Percentiles rank a stretch among this genome's conserved stretches.
These are phyloP conservation scores for Brassica nigra DNA, from an alignment of 345 rosid genomes.

Conservation along the genomic window DNA sequence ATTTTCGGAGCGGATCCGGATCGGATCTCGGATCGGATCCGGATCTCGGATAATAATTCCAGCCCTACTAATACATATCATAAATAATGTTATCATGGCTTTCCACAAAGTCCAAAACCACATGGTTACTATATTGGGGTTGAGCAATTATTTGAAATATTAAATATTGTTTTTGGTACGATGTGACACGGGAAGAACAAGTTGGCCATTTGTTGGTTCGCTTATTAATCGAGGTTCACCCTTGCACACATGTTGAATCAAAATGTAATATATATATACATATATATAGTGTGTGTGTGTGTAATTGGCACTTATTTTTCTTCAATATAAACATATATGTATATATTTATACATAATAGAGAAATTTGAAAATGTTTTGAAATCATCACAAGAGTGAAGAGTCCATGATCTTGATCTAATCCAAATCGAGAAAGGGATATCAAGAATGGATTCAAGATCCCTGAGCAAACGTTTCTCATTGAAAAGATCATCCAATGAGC, in stretches of 20 bases:
- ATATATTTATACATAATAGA: neutral
- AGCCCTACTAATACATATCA: neutral
- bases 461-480: neutral
- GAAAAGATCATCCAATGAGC: neutral
- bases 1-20: too few species aligned
- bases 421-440: neutral
- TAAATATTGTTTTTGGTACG: constrained; percentile 7
- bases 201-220: constrained; percentile 24
- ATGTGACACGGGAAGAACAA: constrained; percentile 25
- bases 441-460: neutral
- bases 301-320: neutral
- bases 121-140: neutral
- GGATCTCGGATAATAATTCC: too few species aligned
- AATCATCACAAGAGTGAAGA: neutral
- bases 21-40: too few species aligned
- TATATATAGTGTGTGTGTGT: too few species aligned
- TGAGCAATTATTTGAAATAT: constrained; percentile 7
- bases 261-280: neutral
- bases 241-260: neutral
- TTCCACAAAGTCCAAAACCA: constrained; percentile 9
- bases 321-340: neutral
- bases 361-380: neutral
- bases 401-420: neutral
- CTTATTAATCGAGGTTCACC: neutral
- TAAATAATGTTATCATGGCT: neutral